phyloP scores from a whole-genome alignment of 352 stramenopile species.

The Globisporangium recalcitrans region DNA sequence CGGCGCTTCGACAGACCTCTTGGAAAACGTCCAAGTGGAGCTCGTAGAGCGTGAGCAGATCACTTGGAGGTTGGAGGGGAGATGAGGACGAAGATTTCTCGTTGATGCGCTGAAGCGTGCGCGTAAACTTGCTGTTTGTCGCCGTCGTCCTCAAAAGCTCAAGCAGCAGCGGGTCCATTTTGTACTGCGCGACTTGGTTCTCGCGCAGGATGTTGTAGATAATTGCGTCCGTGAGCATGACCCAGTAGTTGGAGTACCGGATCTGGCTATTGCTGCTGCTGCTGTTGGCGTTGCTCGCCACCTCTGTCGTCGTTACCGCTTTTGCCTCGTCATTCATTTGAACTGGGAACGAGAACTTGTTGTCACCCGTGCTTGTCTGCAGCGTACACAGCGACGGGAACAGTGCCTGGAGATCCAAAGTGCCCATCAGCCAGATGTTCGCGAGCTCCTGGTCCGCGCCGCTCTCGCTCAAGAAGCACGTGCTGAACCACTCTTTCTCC shows the following conservation, averaged over 20 bases:
- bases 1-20: constrained; percentile 46
- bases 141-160: constrained; percentile 40
- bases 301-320: neutral
- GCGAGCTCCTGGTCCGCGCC: constrained; percentile 52
- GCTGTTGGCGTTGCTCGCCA: neutral
- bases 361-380: constrained; percentile 3
- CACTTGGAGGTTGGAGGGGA: constrained; percentile 1
- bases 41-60: constrained; percentile 36
- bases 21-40: constrained; percentile 70
- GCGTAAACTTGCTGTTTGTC: constrained; percentile 33
- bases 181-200: constrained; percentile 33
- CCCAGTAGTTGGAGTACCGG: constrained; percentile 61
- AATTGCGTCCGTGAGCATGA: constrained; percentile 63
- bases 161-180: constrained; percentile 48
- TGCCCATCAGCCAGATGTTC: constrained; percentile 58
- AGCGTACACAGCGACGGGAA: constrained; percentile 15
- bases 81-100: constrained; percentile 4
- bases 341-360: constrained; percentile 22
- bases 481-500: constrained; percentile 63
- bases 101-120: constrained; percentile 18
- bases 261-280: constrained; percentile 1
- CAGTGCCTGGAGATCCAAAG: constrained; percentile 48
- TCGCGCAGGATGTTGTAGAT: constrained; percentile 48
- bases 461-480: constrained; percentile 51
- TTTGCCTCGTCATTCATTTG: neutral